Evolutionary conservation across 139 green algal genomes (phyloP).

Genomic region (Coelastrella sp.): DNA sequence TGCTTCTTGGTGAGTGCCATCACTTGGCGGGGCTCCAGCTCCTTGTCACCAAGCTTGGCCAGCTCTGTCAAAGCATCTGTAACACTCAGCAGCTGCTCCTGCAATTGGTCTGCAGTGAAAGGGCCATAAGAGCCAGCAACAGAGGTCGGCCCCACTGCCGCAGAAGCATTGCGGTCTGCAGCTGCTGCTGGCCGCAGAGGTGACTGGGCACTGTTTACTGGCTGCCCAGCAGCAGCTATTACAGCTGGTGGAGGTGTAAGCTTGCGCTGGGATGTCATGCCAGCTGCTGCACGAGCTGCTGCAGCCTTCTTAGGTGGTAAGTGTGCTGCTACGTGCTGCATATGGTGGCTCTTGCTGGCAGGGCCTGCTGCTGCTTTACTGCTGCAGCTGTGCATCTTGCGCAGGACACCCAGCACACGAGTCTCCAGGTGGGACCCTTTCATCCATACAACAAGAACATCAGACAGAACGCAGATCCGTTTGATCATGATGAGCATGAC

Average conservation of each 20-base stretch:
- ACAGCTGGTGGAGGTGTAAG: constrained; percentile 1
- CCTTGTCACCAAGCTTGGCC: constrained; percentile 4
- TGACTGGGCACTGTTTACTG: not conserved
- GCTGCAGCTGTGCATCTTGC: constrained; percentile 70
- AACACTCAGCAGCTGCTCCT: not conserved
- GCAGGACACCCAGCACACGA: constrained; percentile 81
- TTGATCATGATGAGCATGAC: too few relatives aligned
- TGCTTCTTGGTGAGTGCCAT: constrained; percentile 50
- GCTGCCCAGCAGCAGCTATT: not conserved
- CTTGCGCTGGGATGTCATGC: not conserved
- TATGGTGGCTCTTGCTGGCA: not conserved
- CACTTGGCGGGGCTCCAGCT: constrained; percentile 21
- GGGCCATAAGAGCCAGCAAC: not conserved
- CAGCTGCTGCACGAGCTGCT: constrained; percentile 10
- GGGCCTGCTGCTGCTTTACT: constrained; percentile 4
- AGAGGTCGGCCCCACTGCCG: not conserved
- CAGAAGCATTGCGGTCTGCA: not conserved
- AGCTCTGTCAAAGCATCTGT: constrained; percentile 12
- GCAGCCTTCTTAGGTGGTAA: constrained; percentile 22
- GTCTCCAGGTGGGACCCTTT: constrained; percentile 90
- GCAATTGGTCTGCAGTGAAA: not conserved
- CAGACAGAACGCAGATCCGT: too few relatives aligned
- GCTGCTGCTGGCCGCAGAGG: not conserved
- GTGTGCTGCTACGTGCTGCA: not conserved
- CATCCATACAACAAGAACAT: not conserved